Evolutionary conservation across 2,329 filamentous ascomycete genomes (phyloP).

Genomic region (Fusarium sarcochroum): DNA sequence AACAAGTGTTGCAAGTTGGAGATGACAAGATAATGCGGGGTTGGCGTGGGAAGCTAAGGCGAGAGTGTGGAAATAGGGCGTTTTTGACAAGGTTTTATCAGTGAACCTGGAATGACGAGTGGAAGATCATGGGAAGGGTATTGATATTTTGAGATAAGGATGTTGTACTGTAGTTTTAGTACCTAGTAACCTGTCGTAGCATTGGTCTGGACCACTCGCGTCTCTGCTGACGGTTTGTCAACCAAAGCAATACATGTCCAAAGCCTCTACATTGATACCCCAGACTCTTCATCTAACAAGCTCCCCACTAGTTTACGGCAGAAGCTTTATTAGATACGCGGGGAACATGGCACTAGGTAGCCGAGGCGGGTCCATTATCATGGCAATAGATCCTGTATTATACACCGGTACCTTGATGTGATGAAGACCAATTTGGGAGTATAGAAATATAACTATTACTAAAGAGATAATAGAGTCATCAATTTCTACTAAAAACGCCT

Average conservation of each 20-base stretch:
- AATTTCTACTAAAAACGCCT: not conserved
- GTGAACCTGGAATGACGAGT: not conserved
- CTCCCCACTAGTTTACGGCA: slow-evolving; percentile 35
- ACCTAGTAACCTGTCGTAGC: not conserved
- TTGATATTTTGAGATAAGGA: not conserved
- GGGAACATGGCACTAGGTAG: slow-evolving; percentile 28
- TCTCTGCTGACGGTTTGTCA: not conserved
- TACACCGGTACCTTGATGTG: not conserved
- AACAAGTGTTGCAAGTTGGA: slow-evolving; percentile 3
- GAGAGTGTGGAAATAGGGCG: slow-evolving; percentile 38
- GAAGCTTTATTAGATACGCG: slow-evolving; percentile 17
- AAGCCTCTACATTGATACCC: slow-evolving; percentile 7
- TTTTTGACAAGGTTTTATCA: slow-evolving; percentile 38
- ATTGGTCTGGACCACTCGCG: not conserved
- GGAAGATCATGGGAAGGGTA: not conserved
- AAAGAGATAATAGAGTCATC: not conserved
- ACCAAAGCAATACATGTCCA: not conserved
- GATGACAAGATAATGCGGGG: slow-evolving; percentile 34
- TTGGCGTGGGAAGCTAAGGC: slow-evolving; percentile 23
- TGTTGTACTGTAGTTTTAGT: fast-evolving
- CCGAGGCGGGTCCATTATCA: slow-evolving; percentile 20
- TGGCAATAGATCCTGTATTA: not conserved
- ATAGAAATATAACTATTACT: not conserved
- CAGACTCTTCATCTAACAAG: slow-evolving; percentile 6
- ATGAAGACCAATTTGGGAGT: not conserved